Evolutionary conservation across 192 early-diverging fungal species (phyloP).

Genomic region (Backusella circina): DNA sequence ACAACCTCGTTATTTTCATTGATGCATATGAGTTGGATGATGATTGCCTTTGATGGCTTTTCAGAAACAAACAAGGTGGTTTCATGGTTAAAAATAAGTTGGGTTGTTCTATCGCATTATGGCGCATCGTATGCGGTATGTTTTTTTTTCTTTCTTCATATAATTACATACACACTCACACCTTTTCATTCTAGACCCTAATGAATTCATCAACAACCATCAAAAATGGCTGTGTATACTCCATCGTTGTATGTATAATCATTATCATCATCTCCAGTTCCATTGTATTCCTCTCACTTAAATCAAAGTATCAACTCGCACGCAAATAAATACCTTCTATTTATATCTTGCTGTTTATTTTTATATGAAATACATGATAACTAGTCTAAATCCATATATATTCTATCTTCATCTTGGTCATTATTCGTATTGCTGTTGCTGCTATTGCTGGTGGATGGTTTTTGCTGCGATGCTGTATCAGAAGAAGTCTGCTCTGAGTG

Average conservation of each 20-base stretch:
- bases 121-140: slow-evolving; percentile 65
- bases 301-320: background rate
- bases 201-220: slow-evolving; percentile 39
- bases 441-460: background rate
- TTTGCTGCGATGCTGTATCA: background rate
- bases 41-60: slow-evolving; percentile 72
- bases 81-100: slow-evolving; percentile 42
- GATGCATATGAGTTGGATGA: slow-evolving; percentile 71
- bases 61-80: slow-evolving; percentile 5
- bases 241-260: slow-evolving; percentile 29
- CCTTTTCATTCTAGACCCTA: slow-evolving; percentile 35
- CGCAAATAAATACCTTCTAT: background rate
- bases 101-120: slow-evolving; percentile 58
- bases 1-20: slow-evolving; percentile 68
- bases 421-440: background rate
- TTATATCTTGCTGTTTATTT: background rate
- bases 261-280: slow-evolving; percentile 22
- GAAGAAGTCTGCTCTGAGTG: background rate
- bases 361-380: background rate
- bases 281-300: background rate
- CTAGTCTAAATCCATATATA: background rate
- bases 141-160: background rate
- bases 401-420: background rate
- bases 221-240: slow-evolving; percentile 38
- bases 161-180: background rate